Percentiles rank a stretch among this genome's conserved stretches.
Conservation (phyloP, 2,329 filamentous ascomycete species). For the Penicillium corylophilum region DNA sequence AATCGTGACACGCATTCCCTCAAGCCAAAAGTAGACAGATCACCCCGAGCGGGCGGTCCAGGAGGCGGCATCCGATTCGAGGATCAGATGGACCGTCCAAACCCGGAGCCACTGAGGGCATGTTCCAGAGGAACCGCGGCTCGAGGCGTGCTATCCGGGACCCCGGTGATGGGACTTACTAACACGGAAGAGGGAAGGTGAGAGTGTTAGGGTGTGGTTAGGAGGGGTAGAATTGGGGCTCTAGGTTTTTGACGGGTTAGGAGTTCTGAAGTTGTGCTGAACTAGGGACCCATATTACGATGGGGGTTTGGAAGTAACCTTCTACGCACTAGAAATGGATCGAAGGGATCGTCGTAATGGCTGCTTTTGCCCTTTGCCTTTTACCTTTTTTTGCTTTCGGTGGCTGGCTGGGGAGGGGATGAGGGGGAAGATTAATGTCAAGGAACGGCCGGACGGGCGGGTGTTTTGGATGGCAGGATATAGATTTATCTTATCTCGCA, state of each 20-base stretch:
- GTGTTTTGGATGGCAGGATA: neutral
- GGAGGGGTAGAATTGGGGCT: neutral
- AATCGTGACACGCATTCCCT: neutral
- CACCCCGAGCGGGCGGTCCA: neutral
- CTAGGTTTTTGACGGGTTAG: neutral
- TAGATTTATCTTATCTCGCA: slow-evolving; percentile 6
- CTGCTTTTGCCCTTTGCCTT: no score
- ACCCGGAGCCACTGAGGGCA: no score
- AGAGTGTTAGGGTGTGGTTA: neutral
- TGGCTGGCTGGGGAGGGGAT: neutral
- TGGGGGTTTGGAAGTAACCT: no score
- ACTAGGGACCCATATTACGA: neutral
- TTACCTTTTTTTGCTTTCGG: neutral
- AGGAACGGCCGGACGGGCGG: no score
- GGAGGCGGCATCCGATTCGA: slow-evolving; percentile 13
- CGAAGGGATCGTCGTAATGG: neutral
- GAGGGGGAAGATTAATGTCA: neutral
- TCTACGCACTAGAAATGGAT: neutral
- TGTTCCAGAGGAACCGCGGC: neutral
- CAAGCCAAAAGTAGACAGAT: neutral
- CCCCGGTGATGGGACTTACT: neutral
- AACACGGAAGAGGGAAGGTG: neutral
- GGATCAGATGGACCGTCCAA: slow-evolving; percentile 8
- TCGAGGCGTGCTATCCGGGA: neutral
- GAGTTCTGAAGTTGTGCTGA: neutral